A percentile compares a stretch with the other conserved stretches of the same genome.
Evolutionary conservation across 192 early-diverging fungal species (phyloP).

Genomic region (Obelidium mucronatum): DNA sequence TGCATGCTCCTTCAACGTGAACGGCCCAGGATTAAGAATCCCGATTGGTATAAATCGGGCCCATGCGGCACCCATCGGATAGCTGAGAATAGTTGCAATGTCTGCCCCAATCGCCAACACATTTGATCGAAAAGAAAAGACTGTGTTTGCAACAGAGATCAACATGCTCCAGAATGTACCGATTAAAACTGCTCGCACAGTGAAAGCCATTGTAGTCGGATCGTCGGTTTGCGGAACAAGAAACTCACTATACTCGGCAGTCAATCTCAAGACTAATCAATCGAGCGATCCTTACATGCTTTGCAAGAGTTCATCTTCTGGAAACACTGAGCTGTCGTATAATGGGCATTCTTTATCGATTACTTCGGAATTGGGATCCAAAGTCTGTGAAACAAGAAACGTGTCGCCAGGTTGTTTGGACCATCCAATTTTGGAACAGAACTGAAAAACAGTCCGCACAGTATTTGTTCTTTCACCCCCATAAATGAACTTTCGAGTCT

Average conservation of each 20-base stretch:
- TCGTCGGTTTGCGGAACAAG: conserved; percentile 36
- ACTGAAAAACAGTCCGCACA: no score
- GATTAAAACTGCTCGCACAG: conserved; percentile 24
- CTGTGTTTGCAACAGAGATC: conserved; percentile 31
- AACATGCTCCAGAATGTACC: conserved; percentile 23
- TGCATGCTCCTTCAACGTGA: conserved; percentile 86
- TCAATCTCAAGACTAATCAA: no score
- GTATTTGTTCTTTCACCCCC: background rate
- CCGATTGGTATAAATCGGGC: conserved; percentile 35
- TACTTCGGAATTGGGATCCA: no score
- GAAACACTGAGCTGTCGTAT: no score
- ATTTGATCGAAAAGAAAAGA: conserved; percentile 41
- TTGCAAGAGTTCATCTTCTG: no score
- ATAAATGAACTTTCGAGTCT: background rate
- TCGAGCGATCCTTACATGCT: no score
- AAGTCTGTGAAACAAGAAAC: no score
- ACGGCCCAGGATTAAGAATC: conserved; percentile 80
- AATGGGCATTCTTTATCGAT: no score
- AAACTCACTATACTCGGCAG: background rate
- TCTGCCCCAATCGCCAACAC: conserved; percentile 58
- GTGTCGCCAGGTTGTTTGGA: no score
- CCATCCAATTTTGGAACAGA: no score
- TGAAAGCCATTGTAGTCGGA: conserved; percentile 28
- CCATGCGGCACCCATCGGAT: conserved; percentile 59
- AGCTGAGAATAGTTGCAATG: conserved; percentile 76